phyloP scores from a whole-genome alignment of 352 stramenopile genomes.

The Globisporangium nodosum region DNA sequence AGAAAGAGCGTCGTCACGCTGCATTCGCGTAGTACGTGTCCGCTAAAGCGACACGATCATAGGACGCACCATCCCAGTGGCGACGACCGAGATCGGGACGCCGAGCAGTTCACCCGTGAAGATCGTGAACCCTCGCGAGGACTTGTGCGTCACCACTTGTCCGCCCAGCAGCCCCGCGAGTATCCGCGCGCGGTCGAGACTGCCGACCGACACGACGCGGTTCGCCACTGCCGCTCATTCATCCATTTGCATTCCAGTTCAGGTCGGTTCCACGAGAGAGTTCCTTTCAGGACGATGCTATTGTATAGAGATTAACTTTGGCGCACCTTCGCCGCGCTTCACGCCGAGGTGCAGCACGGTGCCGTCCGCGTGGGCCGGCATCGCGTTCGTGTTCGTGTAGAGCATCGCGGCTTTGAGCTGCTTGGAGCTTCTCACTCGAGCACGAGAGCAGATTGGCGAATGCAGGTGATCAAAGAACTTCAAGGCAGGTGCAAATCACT shows the following conservation, averaged over 20 bases:
- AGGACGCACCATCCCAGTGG: conserved; percentile 48
- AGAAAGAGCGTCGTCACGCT: background rate
- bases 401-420: conserved; percentile 13
- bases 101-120: conserved; percentile 48
- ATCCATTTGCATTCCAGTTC: no score
- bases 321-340: conserved; percentile 29
- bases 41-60: no score
- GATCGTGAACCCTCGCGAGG: conserved; percentile 45
- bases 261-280: no score
- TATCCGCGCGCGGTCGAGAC: conserved; percentile 26
- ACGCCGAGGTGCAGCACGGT: conserved; percentile 38
- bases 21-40: no score
- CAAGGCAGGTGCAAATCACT: no score
- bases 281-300: background rate
- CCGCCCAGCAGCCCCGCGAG: conserved; percentile 29
- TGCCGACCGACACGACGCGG: conserved; percentile 42
- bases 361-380: conserved; percentile 34
- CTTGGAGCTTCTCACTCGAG: no score
- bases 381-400: conserved; percentile 41
- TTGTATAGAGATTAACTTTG: no score
- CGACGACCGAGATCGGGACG: conserved; percentile 43
- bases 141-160: conserved; percentile 24
- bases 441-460: no score
- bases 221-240: conserved; percentile 26
- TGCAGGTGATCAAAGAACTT: no score